Evolutionary conservation across 768 basidiomycete genomes (phyloP).

Genomic region (Leccinum variicolor): DNA sequence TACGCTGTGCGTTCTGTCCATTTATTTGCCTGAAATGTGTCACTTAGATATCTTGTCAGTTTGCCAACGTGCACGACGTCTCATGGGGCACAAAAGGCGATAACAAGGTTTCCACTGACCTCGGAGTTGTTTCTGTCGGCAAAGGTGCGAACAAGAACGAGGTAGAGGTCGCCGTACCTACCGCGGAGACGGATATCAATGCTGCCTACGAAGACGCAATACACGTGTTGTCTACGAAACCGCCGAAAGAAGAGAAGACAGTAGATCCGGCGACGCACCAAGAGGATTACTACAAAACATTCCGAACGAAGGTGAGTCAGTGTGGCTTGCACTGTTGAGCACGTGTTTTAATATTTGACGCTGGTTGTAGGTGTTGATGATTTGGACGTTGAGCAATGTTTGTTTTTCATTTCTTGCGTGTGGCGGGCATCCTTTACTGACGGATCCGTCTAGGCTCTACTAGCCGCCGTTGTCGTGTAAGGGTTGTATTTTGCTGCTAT

Average conservation of each 20-base stretch:
- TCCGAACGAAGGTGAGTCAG: constrained; percentile 73
- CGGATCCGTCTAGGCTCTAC: constrained; percentile 44
- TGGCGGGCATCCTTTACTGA: constrained; percentile 7
- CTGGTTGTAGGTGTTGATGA: constrained; percentile 61
- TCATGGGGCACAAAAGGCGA: constrained; percentile 97
- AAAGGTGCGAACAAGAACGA: constrained; percentile 64
- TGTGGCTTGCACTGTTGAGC: not conserved
- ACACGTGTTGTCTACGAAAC: constrained; percentile 71
- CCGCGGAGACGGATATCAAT: constrained; percentile 85
- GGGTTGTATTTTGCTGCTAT: constrained; percentile 29
- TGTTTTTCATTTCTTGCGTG: constrained; percentile 26
- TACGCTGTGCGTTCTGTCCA: constrained; percentile 53
- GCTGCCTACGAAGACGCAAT: constrained; percentile 90
- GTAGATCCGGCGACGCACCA: constrained; percentile 60
- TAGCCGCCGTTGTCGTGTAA: constrained; percentile 74
- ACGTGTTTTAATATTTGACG: constrained; percentile 11
- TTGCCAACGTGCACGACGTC: constrained; percentile 87
- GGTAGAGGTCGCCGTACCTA: constrained; percentile 84
- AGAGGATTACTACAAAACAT: constrained; percentile 86
- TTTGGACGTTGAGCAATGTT: constrained; percentile 88
- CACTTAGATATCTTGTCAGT: constrained; percentile 37
- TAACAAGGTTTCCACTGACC: constrained; percentile 79
- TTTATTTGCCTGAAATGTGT: not conserved
- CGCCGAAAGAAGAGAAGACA: constrained; percentile 66
- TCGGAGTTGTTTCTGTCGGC: constrained; percentile 72